Percentiles rank a stretch among this genome's conserved stretches.
Evolutionary conservation across 2,329 filamentous ascomycete genomes (phyloP).

Genomic region (Zopfia rhizophila): DNA sequence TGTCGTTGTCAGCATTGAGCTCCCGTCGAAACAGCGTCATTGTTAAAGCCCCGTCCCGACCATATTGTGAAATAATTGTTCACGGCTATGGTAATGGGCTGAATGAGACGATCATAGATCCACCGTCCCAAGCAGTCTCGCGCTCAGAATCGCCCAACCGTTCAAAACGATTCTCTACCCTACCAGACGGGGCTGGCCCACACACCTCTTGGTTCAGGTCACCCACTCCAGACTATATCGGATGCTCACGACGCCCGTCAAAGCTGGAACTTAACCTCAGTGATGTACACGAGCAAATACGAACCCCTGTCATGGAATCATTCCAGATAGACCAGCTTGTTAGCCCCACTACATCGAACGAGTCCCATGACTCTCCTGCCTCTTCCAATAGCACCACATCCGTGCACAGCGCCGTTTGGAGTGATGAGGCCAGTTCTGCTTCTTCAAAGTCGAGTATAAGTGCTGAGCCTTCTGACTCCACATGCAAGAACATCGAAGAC

Average conservation of each 20-base stretch:
- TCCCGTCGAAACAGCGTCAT: slow-evolving; percentile 41
- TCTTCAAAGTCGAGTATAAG: slow-evolving; percentile 43
- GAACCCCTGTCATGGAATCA: slow-evolving; percentile 37
- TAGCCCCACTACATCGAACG: slow-evolving; percentile 4
- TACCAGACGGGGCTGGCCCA: slow-evolving; percentile 25
- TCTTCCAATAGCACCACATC: slow-evolving; percentile 43
- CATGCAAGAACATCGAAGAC: slow-evolving; percentile 30
- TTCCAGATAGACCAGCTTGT: slow-evolving; percentile 29
- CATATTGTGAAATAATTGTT: slow-evolving; percentile 51
- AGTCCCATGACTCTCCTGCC: slow-evolving; percentile 21
- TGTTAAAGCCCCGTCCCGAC: slow-evolving; percentile 31
- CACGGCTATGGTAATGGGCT: slow-evolving; percentile 52
- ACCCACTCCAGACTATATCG: slow-evolving; percentile 23
- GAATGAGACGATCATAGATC: slow-evolving; percentile 30
- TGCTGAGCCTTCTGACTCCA: slow-evolving; percentile 21
- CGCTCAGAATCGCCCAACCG: slow-evolving; percentile 2
- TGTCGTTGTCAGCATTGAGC: slow-evolving; percentile 41
- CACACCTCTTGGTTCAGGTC: slow-evolving; percentile 34
- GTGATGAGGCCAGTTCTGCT: slow-evolving; percentile 36
- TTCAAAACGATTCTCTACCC: slow-evolving; percentile 23
- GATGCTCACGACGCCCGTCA: slow-evolving; percentile 22
- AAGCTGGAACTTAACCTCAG: slow-evolving; percentile 22
- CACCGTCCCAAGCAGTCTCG: slow-evolving; percentile 10
- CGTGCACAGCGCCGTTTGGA: slow-evolving; percentile 39
- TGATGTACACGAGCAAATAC: slow-evolving; percentile 14